Evolutionary conservation across 306 rosid genomes (phyloP), one percentile per base, ranked within the genome.

Genomic region (Inga oerstediana): DNA sequence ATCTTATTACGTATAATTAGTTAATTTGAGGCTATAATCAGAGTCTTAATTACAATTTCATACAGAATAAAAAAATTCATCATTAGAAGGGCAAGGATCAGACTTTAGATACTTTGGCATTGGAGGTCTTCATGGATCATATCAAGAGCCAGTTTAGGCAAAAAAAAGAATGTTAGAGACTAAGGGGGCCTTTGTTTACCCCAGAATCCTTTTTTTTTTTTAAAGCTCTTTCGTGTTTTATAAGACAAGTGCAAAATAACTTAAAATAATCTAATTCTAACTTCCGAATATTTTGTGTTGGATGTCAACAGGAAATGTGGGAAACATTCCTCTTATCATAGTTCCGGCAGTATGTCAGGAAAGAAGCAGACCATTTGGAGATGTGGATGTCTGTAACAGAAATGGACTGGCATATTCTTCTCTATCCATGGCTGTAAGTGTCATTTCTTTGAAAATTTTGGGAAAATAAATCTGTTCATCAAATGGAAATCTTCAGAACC

Each of bases 371-470:
- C 83, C 86, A 44, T 85, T 85, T 58, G 88, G 88, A 27, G 86
- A 16, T 37, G 22, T 37, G 30, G 86, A 74, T 68, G 56, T 56
- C 43, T 86, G 88, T 16, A 13, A 35, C 14, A 17, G 27, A 79
- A 67, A 82, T 46, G 86, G 84, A 37, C 8, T 86, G 81, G 65
- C 81, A 44, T 86, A 78, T 79, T 81, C 84, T 62, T 78, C 86
- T 20, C 22, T 82, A 11, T 86, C 88, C 17, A 78, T 86, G 84
- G 86, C 84, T 37, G 84, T 86, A 86, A 78, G 86, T 56, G 41
- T 37, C 41, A 45, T 52, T 48, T n/a, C 49, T 27, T 30, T 19
- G 6, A 20, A 71, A 17, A 37, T 4, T 30, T 76, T 9, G 34
- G n/a, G 34, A 35, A 39, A 19, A 51, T 69, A 39, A 69, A 8